phyloP scores from a whole-genome alignment of 179 eudicot species.

The Patellifolia procumbens region DNA sequence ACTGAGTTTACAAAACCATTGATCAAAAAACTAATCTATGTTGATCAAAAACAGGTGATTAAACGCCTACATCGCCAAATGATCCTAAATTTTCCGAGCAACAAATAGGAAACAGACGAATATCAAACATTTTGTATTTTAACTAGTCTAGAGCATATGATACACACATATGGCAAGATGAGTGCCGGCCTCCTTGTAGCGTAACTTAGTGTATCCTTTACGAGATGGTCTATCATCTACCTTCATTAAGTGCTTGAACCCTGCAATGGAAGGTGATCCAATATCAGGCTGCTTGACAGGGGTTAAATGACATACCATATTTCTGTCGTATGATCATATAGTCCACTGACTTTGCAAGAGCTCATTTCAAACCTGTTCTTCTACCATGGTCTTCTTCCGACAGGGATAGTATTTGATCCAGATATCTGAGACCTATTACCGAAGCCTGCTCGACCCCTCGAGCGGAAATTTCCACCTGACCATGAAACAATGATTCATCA shows the following conservation, averaged over 20 bases:
- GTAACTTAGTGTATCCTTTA: neutral
- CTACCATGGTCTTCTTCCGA: slow-evolving; percentile 76
- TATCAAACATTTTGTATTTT: neutral
- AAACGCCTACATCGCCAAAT: neutral
- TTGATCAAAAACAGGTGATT: no score
- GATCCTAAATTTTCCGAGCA: neutral
- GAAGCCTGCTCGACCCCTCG: slow-evolving; percentile 89
- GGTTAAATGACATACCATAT: neutral
- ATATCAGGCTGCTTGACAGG: neutral
- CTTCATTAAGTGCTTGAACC: slow-evolving; percentile 7
- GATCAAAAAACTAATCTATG: neutral
- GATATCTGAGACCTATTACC: slow-evolving; percentile 63
- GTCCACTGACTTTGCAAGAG: neutral
- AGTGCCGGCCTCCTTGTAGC: neutral
- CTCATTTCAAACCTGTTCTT: neutral
- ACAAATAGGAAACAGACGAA: neutral
- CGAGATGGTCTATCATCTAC: neutral
- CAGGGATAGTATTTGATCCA: slow-evolving; percentile 73
- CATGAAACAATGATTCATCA: slow-evolving; percentile 28
- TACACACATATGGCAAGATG: neutral
- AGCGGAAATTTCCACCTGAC: slow-evolving; percentile 66
- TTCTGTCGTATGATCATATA: neutral
- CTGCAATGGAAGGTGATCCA: neutral
- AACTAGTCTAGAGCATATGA: neutral
- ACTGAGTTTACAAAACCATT: neutral